Percentiles rank a stretch among this genome's conserved stretches.
Conservation (phyloP, 208 protist genomes). For the Trypanosoma boissoni region DNA sequence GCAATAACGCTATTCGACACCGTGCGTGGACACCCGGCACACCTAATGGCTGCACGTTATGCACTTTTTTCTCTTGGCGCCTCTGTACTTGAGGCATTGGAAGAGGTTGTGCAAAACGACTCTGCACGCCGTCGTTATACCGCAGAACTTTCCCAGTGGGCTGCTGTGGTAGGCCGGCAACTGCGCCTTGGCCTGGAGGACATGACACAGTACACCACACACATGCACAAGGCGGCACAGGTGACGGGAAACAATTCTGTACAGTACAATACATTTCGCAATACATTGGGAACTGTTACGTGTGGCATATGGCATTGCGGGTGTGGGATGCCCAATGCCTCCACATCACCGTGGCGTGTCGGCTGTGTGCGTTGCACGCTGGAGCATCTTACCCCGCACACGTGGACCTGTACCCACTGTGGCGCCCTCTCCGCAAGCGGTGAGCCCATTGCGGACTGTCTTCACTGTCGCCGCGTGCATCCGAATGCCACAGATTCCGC, state of each 20-base stretch:
- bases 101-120: not conserved
- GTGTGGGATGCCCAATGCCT: conserved; percentile 17
- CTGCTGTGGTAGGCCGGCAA: no score
- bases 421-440: conserved; percentile 30
- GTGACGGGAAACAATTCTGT: not conserved
- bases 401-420: conserved; percentile 58
- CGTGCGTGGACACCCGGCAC: not conserved
- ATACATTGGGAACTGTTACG: no score
- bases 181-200: not conserved
- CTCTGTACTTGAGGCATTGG: not conserved
- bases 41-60: not conserved
- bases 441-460: conserved; percentile 35
- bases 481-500: no score
- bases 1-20: conserved; percentile 4
- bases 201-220: no score
- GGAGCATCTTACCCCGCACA: conserved; percentile 29
- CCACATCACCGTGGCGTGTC: conserved; percentile 26
- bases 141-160: not conserved
- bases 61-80: not conserved
- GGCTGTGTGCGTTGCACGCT: conserved; percentile 39
- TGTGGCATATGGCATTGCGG: no score
- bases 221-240: not conserved
- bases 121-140: not conserved
- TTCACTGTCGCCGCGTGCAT: conserved; percentile 54
- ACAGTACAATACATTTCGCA: no score